These are phyloP conservation scores for Ophiostoma angusticollis DNA, from an alignment of 2,329 filamentous ascomycete species.

Conservation along the genomic window DNA sequence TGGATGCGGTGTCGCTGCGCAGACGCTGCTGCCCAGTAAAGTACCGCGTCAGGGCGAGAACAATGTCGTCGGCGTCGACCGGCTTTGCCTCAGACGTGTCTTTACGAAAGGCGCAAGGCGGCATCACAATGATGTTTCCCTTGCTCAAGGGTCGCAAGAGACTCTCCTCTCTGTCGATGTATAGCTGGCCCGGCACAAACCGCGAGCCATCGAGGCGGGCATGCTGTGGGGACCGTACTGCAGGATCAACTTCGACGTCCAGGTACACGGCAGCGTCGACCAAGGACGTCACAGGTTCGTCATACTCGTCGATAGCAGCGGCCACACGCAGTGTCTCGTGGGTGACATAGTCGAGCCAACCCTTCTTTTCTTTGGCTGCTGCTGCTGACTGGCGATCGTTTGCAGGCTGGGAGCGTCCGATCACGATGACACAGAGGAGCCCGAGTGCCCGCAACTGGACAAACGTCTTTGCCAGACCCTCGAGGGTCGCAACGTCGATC, in stretches of 20 bases:
- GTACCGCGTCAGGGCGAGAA: slow-evolving; percentile 65
- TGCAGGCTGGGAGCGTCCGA: slow-evolving; percentile 46
- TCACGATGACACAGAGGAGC: slow-evolving; percentile 66
- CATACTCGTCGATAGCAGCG: slow-evolving; percentile 59
- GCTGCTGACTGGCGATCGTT: slow-evolving; percentile 21
- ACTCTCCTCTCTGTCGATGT: slow-evolving; percentile 34
- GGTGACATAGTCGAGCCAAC: slow-evolving; percentile 25
- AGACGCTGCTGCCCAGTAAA: slow-evolving; percentile 50
- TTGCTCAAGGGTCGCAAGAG: slow-evolving; percentile 54
- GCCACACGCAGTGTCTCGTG: slow-evolving; percentile 62
- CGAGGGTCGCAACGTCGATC: slow-evolving; percentile 54
- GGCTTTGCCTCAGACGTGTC: slow-evolving; percentile 26
- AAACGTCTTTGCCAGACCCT: slow-evolving; percentile 70
- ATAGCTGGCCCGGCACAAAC: slow-evolving; percentile 22
- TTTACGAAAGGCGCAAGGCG: slow-evolving; percentile 32
- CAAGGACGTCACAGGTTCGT: slow-evolving; percentile 53
- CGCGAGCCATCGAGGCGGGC: slow-evolving; percentile 18
- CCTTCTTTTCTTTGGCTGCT: slow-evolving; percentile 17
- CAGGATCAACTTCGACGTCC: slow-evolving; percentile 9
- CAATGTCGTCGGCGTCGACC: slow-evolving; percentile 44
- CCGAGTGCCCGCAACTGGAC: slow-evolving; percentile 74
- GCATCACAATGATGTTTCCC: slow-evolving; percentile 58
- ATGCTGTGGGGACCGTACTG: background rate
- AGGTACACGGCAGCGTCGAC: slow-evolving; percentile 44
- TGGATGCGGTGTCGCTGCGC: background rate